Base-by-base conservation (phyloP, 306 rosid genomes). In the Quercus engelmannii region DNA sequence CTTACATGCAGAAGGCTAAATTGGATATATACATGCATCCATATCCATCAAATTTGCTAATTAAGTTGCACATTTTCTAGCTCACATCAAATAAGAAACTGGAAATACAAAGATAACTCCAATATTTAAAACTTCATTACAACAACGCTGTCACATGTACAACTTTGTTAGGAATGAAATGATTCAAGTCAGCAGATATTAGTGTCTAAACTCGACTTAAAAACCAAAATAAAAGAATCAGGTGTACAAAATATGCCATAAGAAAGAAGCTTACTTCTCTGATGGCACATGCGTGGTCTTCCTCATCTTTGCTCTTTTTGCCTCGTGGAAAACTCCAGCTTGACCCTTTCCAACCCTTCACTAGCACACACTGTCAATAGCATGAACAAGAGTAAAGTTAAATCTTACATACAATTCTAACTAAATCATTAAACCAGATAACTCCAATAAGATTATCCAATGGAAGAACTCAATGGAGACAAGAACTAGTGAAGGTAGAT, bases 241-340 rank as follows among this genome's bases (percentile, higher is more conserved):
- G 23, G 43, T 3, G 55, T 35, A 54, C 17, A 28, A 62, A 63
- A 52, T 23, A 35, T 15, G 9, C 55, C 73, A 20, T n/a, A 74
- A 74, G 69, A 74, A 73, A 74, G 3, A 75, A 75, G 46, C 88
- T 82, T 85, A 95, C 99, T 87, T 95, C 99, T 91, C 99, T 89
- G 68, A 93, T 79, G 80, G 99, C 99, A 71, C 99, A 95, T 71
- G 96, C 95, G 74, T 95, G 85, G 81, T 95, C 99, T 91, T 95
- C 99, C 85, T 95, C 99, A 64, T 95, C 99, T 88, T 95, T 95
- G 84, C 76, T 93, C 90, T 95, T 95, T 87, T 95, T 95, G 20
- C 99, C 99, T 63, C 99, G 99, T 23, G 99, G 99, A 79, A 95
- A 95, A 88, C 99, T 92, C 99, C 99, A 95, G 84, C 99, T 95